Evolutionary conservation across 2,329 filamentous ascomycete genomes (phyloP), one percentile per base, ranked within the genome.

Genomic region (Mycocentrospora acerina): DNA sequence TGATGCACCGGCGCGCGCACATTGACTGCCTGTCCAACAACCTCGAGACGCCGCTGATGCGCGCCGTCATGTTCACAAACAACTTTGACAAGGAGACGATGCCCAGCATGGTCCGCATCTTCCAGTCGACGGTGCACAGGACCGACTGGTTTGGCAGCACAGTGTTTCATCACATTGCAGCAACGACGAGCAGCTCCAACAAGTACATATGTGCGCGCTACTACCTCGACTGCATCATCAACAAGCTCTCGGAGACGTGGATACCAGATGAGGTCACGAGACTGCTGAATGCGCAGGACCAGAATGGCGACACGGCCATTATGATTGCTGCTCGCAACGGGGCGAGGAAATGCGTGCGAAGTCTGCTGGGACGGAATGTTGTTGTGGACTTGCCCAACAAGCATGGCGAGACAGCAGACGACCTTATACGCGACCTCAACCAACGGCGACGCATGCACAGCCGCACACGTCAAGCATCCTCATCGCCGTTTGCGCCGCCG

Each of bases 61-160:
- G 90, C 29, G 87, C 89, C 5, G 90, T 97, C 39, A 81, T 94
- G 62, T 98, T 97, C 67, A 97, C 91, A 30, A 98, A 98, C 67
- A 95, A 93, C 64, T 93, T 85, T 66, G 93, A 97, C 66, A 95
- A 93, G 70, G 82, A 89, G 52, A 90, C 88, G 1, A 96, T 97
- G 71, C 86, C 89, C 0, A 79, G 79, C 15, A 83, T 98, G 39
- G 82, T 95, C 55, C 86, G 86, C 51, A 82, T 95, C 48, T 78
- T 98, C 4, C 82, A 90, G 35, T 81, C 85, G 25, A 96, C 91
- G 0, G 82, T 95, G 26, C 83, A 85, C 36, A 81, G 82, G 42
- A 79, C 86, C 15, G 93, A 98, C 62, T 83, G 81, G 66, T 84
- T 84, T 34, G 86, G 88, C 10, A 86, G 85, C 44, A 96, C 90